Evolutionary conservation across 495 filamentous ascomycete species (phyloP).

Genomic region (Aspergillus mulundensis): DNA sequence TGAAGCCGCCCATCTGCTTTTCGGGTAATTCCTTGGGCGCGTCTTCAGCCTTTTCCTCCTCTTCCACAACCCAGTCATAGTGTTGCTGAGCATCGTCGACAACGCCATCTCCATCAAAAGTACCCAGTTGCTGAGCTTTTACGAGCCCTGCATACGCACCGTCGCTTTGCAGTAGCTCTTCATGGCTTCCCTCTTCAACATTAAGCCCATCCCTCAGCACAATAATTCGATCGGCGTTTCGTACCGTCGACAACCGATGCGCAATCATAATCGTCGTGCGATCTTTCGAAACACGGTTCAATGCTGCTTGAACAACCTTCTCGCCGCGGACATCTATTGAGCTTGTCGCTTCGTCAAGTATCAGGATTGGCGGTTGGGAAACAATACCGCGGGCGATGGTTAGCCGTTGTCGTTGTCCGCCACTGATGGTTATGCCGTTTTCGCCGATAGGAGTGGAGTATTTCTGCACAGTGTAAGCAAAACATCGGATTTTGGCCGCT

Average conservation of each 20-base stretch:
- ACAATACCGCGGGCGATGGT: constrained; percentile 75
- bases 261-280: constrained; percentile 49
- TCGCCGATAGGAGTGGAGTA: constrained; percentile 39
- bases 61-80: background rate
- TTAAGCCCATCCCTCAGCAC: constrained; percentile 46
- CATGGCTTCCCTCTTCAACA: constrained; percentile 49
- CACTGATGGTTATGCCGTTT: constrained; percentile 30
- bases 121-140: constrained; percentile 24
- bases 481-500: too few relatives aligned
- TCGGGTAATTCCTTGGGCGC: constrained; percentile 14
- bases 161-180: constrained; percentile 26
- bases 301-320: constrained; percentile 44
- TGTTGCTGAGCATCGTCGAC: background rate
- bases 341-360: constrained; percentile 54
- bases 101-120: background rate
- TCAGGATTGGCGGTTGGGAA: constrained; percentile 74
- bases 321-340: constrained; percentile 49
- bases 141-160: constrained; percentile 46
- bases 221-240: constrained; percentile 48
- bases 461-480: too few relatives aligned
- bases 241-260: constrained; percentile 55
- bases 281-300: constrained; percentile 34
- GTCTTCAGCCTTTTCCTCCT: background rate
- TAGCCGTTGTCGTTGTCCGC: constrained; percentile 57
- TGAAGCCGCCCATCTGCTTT: constrained; percentile 32